Base-by-base conservation (phyloP, 108 stramenopile genomes). In the Skeletonema grethae region DNA sequence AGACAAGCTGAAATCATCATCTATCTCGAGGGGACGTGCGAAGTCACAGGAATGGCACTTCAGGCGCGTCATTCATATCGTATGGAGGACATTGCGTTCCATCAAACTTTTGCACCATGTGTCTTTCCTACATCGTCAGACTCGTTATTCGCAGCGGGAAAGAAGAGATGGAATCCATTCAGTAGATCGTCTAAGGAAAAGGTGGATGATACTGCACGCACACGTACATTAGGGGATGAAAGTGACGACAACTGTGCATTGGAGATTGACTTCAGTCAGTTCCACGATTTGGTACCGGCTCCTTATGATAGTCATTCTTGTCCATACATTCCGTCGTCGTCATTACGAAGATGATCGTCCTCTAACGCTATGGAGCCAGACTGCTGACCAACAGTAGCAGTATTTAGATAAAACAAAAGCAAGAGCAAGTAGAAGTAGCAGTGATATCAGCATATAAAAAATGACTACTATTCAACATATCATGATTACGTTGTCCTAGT, bases 1-100 rank as follows among this genome's bases (percentile, higher is more conserved):
- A 80, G 97, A 25, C 85, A 94, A 22, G 80, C 92, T 8, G 98
- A 99, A 79, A 78, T 99, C 65, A 89, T 99, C 10, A 94, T 96
- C 7, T 83, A 96, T 53, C 88, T 98, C n/a, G 97, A 99, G 73
- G 98, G 98, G 30, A 94, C 87, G 24, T 97, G 96, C 70, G 91
- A 91, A 65, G 72, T 91, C 24, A 97, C 97, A 2, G 94, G 96
- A 7, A 82, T 89, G 65, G 80, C 90, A 22, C 70, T 90, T 11
- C 98, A 99, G 71, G 92, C 97, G 10, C 86, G 97, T 3, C 97
- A 99, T 79, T 96, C 95, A 1, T 99, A 98, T 81, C 62, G 79
- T 43, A 46, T 72, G 50, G 83, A 84, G 18, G 96, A 98, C 63
- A 77, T 99, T 31, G 86, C 71, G 4, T 99, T 95, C 87, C 63